Conservation (phyloP, 2,329 filamentous ascomycete genomes). For the Cladorrhinum sp. region DNA sequence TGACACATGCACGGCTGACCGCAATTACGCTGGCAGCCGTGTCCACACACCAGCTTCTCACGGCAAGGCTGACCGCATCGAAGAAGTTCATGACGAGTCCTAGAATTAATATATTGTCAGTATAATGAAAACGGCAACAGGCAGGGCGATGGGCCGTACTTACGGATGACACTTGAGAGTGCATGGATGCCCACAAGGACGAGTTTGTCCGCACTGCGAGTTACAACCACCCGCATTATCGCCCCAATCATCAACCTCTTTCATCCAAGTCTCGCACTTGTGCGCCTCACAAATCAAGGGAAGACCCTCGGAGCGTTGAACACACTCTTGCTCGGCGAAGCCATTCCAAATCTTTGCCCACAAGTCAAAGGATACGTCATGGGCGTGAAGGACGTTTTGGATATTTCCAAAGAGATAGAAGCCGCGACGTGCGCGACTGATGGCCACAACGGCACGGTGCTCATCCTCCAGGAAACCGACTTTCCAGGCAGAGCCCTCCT, state of each 20-base stretch:
- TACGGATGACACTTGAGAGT: conserved; percentile 51
- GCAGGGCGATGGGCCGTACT: conserved; percentile 19
- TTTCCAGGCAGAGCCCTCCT: conserved; percentile 33
- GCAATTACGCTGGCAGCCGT: conserved; percentile 27
- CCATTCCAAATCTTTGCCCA: conserved; percentile 51
- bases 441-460: conserved; percentile 57
- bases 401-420: conserved; percentile 85
- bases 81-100: conserved; percentile 23
- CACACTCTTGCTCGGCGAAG: conserved; percentile 39
- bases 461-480: conserved; percentile 72
- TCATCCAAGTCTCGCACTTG: conserved; percentile 47
- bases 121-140: background rate
- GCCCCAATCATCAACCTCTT: conserved; percentile 48
- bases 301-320: conserved; percentile 41
- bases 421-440: conserved; percentile 69
- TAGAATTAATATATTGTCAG: conserved; percentile 9
- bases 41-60: conserved; percentile 24
- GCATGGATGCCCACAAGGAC: conserved; percentile 52
- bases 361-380: conserved; percentile 36
- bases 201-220: conserved; percentile 41
- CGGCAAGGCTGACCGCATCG: conserved; percentile 24
- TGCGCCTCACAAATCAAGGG: conserved; percentile 65
- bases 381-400: conserved; percentile 47
- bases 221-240: conserved; percentile 52
- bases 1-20: conserved; percentile 22